These are phyloP conservation scores for Metschnikowia colocasiae DNA, from an alignment of 805 yeast genomes.

Conservation along the genomic window DNA sequence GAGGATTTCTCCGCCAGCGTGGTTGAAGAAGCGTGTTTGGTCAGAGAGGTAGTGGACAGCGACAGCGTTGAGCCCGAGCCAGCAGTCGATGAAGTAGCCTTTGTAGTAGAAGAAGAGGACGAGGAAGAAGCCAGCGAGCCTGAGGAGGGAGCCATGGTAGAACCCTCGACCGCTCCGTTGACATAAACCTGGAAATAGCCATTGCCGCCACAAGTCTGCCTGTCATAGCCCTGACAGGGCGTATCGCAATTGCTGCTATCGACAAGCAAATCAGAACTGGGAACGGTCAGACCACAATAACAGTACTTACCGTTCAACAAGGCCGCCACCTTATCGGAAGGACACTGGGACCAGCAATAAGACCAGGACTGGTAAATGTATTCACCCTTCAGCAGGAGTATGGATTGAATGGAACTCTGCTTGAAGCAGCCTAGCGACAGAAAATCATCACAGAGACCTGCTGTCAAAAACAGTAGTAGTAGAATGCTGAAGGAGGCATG, in stretches of 20 bases:
- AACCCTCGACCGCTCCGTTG: constrained; percentile 25
- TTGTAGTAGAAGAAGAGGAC: constrained; percentile 13
- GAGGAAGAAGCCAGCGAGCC: constrained; percentile 15
- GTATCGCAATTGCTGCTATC: constrained; percentile 19
- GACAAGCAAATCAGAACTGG: constrained; percentile 21
- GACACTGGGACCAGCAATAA: constrained; percentile 53
- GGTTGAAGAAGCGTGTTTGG: not conserved
- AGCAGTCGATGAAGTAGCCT: not conserved
- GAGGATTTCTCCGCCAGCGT: not conserved
- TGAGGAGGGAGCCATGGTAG: constrained; percentile 14
- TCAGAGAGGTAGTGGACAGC: not conserved
- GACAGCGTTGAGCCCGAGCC: not conserved
- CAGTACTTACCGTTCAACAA: constrained; percentile 51
- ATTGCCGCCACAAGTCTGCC: constrained; percentile 54
- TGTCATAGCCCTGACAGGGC: constrained; percentile 59
- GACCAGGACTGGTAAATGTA: constrained; percentile 58
- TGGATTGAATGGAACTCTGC: constrained; percentile 16
- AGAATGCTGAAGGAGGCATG: constrained; percentile 1
- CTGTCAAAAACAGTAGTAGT: constrained; percentile 11
- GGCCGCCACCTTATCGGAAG: constrained; percentile 27
- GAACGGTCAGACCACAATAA: constrained; percentile 58
- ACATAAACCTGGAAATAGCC: constrained; percentile 45
- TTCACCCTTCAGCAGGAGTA: constrained; percentile 41
- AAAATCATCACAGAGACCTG: constrained; percentile 10
- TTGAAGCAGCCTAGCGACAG: constrained; percentile 16